Evolutionary conservation across 768 basidiomycete species (phyloP), one percentile per base, ranked within the genome.

Genomic region (Serpula lacrymans): DNA sequence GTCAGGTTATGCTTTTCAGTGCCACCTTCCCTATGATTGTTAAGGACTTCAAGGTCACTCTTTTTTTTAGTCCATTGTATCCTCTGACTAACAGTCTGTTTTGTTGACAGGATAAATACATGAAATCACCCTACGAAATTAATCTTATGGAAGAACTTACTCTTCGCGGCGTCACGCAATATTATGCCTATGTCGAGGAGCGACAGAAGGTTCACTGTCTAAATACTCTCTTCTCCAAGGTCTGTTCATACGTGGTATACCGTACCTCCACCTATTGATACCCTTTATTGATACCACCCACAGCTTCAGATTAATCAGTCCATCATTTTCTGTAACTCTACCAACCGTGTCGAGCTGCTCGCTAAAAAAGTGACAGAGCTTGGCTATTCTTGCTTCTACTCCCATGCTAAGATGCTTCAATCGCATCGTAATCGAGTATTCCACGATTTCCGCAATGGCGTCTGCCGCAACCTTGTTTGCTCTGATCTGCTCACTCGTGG

Each of bases 251-350:
- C 11, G 13, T 5, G 25, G 25, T 41, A 14, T 28, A 11, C 34
- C 17, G 38, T 26, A 23, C 16, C 14, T 45, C 20, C 33, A 25
- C 24, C 6, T 13, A 22, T n/a, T 27, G 17, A 11, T 39, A 1
- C 24, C 18, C 18, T 31, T 26, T 37, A 34, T 44, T 46, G 22
- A 50, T 36, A 14, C 14, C 29, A 34, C 42, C 26, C 43, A 10
- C 60, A 97, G 91, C 81, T 99, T 37, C 95, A 98, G 94, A 99
- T 99, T 75, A 99, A 99, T 70, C 95, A 99, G 70, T 97, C 95
- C 45, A 98, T 99, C 69, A 99, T 99, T 61, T 99, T 99, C 70
- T 99, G 95, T 71, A 99, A 99, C 75, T 97, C 95, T 50, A 99
- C 95, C 57, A 96, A 97, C 74, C 92, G 95, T 43, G 95, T 99